phyloP scores from a whole-genome alignment of 2,329 filamentous ascomycete species.

The Fusarium sp. region DNA sequence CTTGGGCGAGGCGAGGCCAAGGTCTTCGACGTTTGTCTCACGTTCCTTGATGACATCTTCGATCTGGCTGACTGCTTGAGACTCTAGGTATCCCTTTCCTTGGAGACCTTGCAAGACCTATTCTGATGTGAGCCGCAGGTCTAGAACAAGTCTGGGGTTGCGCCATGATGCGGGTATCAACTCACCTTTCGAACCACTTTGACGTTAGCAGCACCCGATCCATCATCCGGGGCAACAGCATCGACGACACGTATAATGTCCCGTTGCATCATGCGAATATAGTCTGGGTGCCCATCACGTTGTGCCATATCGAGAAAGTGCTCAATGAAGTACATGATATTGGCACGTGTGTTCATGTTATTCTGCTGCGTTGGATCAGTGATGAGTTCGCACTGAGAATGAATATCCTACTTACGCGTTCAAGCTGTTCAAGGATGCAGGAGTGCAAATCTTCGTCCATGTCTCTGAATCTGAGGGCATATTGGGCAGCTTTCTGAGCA shows the following conservation, averaged over 20 bases:
- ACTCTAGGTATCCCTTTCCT: slow-evolving; percentile 78
- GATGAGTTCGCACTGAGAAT: slow-evolving; percentile 1
- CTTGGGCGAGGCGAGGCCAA: slow-evolving; percentile 65
- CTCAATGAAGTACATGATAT: slow-evolving; percentile 99
- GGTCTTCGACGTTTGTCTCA: slow-evolving; percentile 73
- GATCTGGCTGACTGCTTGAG: slow-evolving; percentile 81
- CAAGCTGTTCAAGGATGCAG: slow-evolving; percentile 95
- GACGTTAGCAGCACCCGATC: slow-evolving; percentile 91
- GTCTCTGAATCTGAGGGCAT: slow-evolving; percentile 92
- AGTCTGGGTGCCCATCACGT: slow-evolving; percentile 81
- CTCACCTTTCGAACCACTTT: slow-evolving; percentile 88
- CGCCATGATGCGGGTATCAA: slow-evolving; percentile 9
- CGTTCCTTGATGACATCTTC: slow-evolving; percentile 86
- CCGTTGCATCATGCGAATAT: slow-evolving; percentile 93
- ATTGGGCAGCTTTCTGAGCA: slow-evolving; percentile 92
- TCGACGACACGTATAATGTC: slow-evolving; percentile 94
- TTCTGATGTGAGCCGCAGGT: slow-evolving; percentile 25
- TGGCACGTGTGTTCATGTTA: slow-evolving; percentile 96
- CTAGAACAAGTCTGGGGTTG: slow-evolving; percentile 1
- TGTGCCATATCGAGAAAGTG: slow-evolving; percentile 89
- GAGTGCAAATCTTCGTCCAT: slow-evolving; percentile 98
- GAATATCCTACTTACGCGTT: slow-evolving; percentile 67
- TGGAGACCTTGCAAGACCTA: slow-evolving; percentile 78
- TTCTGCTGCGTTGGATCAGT: slow-evolving; percentile 66
- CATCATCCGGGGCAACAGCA: slow-evolving; percentile 87